Evolutionary conservation across 192 early-diverging fungal genomes (phyloP).

Genomic region (Geranomyces michiganensis): DNA sequence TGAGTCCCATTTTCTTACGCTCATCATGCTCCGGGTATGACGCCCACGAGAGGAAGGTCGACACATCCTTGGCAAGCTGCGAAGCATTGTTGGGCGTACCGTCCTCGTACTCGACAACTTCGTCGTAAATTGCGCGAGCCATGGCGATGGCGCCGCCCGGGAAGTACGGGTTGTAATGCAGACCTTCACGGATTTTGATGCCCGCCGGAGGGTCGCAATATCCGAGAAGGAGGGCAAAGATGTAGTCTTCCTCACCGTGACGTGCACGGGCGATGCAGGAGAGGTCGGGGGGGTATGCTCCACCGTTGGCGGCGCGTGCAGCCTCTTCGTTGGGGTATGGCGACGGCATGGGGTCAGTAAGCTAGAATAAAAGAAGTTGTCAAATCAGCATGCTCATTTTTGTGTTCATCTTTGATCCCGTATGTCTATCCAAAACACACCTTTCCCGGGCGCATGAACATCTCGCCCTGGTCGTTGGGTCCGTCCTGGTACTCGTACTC

Average conservation of each 20-base stretch:
- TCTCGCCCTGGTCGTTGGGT: constrained; percentile 87
- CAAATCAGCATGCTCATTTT: not conserved
- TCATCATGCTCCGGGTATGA: constrained; percentile 96
- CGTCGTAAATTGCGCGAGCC: constrained; percentile 93
- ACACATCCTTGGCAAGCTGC: constrained; percentile 97
- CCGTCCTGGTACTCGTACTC: constrained; percentile 92
- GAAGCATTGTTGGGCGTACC: constrained; percentile 93
- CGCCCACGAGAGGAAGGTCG: constrained; percentile 93
- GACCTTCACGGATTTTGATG: constrained; percentile 88
- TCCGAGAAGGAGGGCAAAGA: constrained; percentile 92
- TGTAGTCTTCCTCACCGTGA: constrained; percentile 93
- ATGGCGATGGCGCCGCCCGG: constrained; percentile 96
- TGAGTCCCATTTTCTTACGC: constrained; percentile 93
- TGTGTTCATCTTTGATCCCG: not conserved
- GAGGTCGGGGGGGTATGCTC: constrained; percentile 94
- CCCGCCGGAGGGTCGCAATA: constrained; percentile 95
- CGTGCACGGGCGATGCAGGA: constrained; percentile 93
- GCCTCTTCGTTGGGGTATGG: constrained; percentile 98
- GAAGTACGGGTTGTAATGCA: constrained; percentile 99
- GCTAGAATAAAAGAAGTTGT: constrained; percentile 45
- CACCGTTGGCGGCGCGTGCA: constrained; percentile 92
- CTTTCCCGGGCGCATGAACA: constrained; percentile 93
- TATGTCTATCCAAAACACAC: constrained; percentile 26
- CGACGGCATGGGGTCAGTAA: constrained; percentile 84
- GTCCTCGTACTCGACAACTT: constrained; percentile 94